Percentiles rank a stretch among this genome's conserved stretches.
These are phyloP conservation scores for Blastocystis sp. DNA, from an alignment of 352 stramenopile species.

Conservation along the genomic window DNA sequence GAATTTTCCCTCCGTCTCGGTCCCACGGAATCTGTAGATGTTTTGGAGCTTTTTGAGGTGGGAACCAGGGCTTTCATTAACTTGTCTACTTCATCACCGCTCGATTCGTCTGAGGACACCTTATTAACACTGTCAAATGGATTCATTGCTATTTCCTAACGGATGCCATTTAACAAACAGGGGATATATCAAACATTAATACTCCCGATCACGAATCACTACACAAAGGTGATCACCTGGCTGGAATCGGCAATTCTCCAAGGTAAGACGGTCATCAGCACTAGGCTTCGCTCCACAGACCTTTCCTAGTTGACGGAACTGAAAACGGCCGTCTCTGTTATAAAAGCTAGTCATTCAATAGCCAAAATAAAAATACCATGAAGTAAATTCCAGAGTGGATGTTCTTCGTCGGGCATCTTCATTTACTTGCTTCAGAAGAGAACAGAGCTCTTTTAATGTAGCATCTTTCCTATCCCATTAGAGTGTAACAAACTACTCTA, in stretches of 20 bases:
- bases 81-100: background rate
- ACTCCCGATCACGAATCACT: conserved; percentile 45
- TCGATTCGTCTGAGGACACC: background rate
- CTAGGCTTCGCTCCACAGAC: background rate
- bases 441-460: conserved; percentile 34
- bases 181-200: conserved; percentile 33
- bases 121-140: background rate
- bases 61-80: conserved; percentile 13
- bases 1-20: background rate
- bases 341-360: background rate
- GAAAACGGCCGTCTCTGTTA: background rate
- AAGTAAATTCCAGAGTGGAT: conserved; percentile 19
- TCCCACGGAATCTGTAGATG: background rate
- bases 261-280: background rate
- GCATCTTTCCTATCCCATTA: conserved; percentile 32
- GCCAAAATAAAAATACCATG: background rate
- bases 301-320: conserved; percentile 38
- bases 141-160: background rate
- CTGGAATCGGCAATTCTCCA: conserved; percentile 30
- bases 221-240: conserved; percentile 48
- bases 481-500: background rate
- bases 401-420: conserved; percentile 18
- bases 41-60: background rate
- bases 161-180: conserved; percentile 46
- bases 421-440: conserved; percentile 37